Percentiles rank a stretch among this genome's conserved stretches.
These are phyloP conservation scores for Neonectria ditissima DNA, from an alignment of 2,329 filamentous ascomycete species.

Conservation along the genomic window DNA sequence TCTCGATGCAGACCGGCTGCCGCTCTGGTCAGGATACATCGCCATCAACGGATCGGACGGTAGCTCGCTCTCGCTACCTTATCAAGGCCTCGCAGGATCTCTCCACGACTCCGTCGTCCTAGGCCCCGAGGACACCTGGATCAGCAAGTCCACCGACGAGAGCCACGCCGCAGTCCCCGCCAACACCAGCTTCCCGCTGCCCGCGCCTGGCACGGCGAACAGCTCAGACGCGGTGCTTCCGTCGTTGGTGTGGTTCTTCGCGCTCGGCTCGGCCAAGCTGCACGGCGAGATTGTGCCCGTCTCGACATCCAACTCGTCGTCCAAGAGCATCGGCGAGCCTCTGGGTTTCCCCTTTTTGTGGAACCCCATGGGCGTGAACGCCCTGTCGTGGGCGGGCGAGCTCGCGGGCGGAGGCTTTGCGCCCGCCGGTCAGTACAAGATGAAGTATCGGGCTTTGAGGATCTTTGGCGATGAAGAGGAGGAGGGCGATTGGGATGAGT, in stretches of 20 bases:
- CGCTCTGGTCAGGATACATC: constrained; percentile 58
- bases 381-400: constrained; percentile 58
- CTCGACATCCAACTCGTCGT: constrained; percentile 22
- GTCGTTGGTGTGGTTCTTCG: constrained; percentile 54
- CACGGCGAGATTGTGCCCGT: constrained; percentile 60
- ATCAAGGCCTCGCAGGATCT: constrained; percentile 55
- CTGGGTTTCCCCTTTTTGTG: constrained; percentile 55
- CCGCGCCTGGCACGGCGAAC: constrained; percentile 50
- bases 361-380: constrained; percentile 41
- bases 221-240: constrained; percentile 52
- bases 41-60: constrained; percentile 55
- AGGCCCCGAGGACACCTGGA: constrained; percentile 41
- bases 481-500: constrained; percentile 60
- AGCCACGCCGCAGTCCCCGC: constrained; percentile 40
- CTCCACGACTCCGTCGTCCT: constrained; percentile 47
- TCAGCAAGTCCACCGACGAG: constrained; percentile 50
- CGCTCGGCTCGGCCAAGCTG: constrained; percentile 59
- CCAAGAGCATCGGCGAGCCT: constrained; percentile 46
- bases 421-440: constrained; percentile 62
- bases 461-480: constrained; percentile 62
- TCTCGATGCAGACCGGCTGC: constrained; percentile 51
- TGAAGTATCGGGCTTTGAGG: constrained; percentile 61
- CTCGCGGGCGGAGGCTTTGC: constrained; percentile 61
- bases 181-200: constrained; percentile 57
- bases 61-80: constrained; percentile 53